A percentile compares a stretch with the other conserved stretches of the same genome.
Evolutionary conservation across 2,329 filamentous ascomycete genomes (phyloP).

Genomic region (Fusarium marasasianum): DNA sequence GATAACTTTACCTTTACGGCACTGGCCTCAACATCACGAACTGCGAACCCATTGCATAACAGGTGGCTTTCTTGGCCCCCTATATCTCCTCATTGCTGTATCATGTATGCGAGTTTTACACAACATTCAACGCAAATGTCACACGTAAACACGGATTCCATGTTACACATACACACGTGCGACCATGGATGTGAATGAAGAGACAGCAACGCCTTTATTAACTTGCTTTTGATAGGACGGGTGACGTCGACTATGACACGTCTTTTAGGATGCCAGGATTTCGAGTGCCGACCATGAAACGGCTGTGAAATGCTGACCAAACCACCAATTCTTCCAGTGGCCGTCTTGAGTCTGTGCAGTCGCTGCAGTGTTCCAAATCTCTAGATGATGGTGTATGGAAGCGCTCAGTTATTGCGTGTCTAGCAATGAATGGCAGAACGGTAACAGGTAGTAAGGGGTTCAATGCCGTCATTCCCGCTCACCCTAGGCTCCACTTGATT

Average conservation of each 20-base stretch:
- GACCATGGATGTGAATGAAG: conserved; percentile 1
- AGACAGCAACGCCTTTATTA: conserved; percentile 1
- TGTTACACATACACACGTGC: conserved; percentile 6
- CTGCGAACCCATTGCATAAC: background rate
- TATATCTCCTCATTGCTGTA: background rate
- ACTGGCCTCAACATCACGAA: background rate
- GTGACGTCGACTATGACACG: conserved; percentile 28
- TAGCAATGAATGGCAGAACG: background rate
- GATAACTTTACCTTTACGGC: background rate
- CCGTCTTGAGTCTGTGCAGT: background rate
- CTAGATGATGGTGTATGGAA: background rate
- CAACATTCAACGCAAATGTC: background rate
- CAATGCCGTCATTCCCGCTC: conserved; percentile 26
- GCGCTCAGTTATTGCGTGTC: conserved; percentile 10
- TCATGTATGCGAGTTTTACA: background rate
- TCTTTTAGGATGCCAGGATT: background rate
- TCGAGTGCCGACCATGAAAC: background rate
- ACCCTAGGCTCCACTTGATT: conserved; percentile 21
- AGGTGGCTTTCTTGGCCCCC: background rate
- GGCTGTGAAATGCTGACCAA: background rate
- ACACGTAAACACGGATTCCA: background rate
- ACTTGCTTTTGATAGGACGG: background rate
- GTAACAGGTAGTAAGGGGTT: conserved; percentile 3
- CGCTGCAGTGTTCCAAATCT: background rate
- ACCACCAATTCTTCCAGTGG: background rate